phyloP scores from a whole-genome alignment of 2,329 filamentous ascomycete species.

The Colletotrichum tamarilloi region DNA sequence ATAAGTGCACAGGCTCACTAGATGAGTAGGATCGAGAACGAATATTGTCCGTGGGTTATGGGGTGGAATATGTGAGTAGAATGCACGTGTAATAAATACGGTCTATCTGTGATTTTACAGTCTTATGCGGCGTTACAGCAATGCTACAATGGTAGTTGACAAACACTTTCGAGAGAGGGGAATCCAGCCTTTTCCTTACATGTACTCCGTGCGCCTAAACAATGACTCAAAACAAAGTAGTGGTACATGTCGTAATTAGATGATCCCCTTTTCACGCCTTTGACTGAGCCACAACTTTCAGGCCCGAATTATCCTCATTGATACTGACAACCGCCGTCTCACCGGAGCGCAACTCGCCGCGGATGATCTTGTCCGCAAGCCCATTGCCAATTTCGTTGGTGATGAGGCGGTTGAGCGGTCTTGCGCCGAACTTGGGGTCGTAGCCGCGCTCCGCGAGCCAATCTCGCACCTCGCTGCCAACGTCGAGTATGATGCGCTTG shows the following conservation, averaged over 20 bases:
- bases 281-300: constrained; percentile 58
- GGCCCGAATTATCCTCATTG: constrained; percentile 68
- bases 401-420: constrained; percentile 91
- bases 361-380: constrained; percentile 91
- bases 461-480: constrained; percentile 77
- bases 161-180: constrained; percentile 13
- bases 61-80: neutral
- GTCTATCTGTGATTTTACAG: neutral
- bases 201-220: neutral
- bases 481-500: constrained; percentile 80
- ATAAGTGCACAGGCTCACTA: constrained; percentile 5
- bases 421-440: constrained; percentile 89
- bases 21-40: neutral
- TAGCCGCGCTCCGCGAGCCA: constrained; percentile 94
- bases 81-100: neutral
- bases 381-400: constrained; percentile 89
- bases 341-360: constrained; percentile 81
- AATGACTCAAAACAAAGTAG: neutral
- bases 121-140: neutral
- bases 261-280: neutral
- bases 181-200: neutral
- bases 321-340: constrained; percentile 79
- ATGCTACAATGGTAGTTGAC: neutral
- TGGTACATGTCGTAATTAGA: constrained; percentile 5
- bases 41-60: neutral